Percentiles rank a stretch among this genome's conserved stretches.
These are phyloP conservation scores for Xylaria bambusicola DNA, from an alignment of 495 filamentous ascomycete genomes.

Conservation along the genomic window DNA sequence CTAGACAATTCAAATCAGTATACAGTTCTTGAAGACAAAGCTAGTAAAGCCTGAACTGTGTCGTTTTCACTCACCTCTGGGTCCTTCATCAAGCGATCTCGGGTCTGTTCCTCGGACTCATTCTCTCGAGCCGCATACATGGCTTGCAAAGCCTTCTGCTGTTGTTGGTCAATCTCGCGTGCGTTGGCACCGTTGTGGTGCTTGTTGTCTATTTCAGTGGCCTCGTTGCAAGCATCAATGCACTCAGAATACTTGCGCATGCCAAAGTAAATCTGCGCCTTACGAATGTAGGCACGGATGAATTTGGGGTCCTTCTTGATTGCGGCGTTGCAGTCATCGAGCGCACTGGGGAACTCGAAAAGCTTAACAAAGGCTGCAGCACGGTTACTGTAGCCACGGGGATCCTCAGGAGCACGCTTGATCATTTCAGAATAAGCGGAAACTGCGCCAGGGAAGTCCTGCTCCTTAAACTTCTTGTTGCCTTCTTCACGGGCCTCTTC, in stretches of 20 bases:
- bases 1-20: slow-evolving; percentile 49
- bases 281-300: slow-evolving; percentile 92
- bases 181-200: slow-evolving; percentile 68
- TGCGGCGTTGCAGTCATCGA: slow-evolving; percentile 89
- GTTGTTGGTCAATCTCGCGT: slow-evolving; percentile 89
- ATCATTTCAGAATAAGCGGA: slow-evolving; percentile 96
- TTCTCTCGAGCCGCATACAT: slow-evolving; percentile 88
- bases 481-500: slow-evolving; percentile 95
- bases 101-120: slow-evolving; percentile 95
- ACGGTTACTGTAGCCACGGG: slow-evolving; percentile 94
- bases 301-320: slow-evolving; percentile 90
- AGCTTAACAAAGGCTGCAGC: slow-evolving; percentile 96
- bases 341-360: slow-evolving; percentile 88
- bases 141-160: slow-evolving; percentile 88
- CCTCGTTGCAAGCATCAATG: slow-evolving; percentile 84
- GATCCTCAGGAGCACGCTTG: slow-evolving; percentile 90
- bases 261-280: slow-evolving; percentile 87
- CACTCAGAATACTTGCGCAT: slow-evolving; percentile 98
- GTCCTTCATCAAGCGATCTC: slow-evolving; percentile 86
- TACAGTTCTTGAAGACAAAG: neutral
- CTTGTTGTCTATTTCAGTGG: slow-evolving; percentile 69
- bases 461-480: slow-evolving; percentile 93
- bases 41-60: no score
- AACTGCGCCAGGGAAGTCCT: slow-evolving; percentile 94
- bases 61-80: slow-evolving; percentile 69